Base-by-base conservation (phyloP, 331 rosid genomes). In the Cucumis variabilis region DNA sequence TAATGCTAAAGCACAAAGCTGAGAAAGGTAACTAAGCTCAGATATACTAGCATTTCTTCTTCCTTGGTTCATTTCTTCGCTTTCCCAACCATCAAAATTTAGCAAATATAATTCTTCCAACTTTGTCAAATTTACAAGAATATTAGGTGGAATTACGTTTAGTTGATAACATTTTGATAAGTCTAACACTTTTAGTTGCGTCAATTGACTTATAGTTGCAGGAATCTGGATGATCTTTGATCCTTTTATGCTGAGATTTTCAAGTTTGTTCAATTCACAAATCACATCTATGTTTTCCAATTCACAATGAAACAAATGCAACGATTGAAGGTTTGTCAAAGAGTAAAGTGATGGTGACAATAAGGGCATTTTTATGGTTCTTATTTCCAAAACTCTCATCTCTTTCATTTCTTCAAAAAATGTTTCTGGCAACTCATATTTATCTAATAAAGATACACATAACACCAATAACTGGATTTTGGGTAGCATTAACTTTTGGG, bases 1-100 rank as follows among this genome's bases (percentile, higher is more conserved):
- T 19, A 91, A 70, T 72, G 77, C 75, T 28, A 91, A 16, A 23
- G 9, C 16, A 44, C 19, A 23, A 14, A 91, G 74, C 0, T 37
- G 70, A 82, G 25, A 8, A 17, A 91, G 28, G 55, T 70, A 11
- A 5, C 6, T 62, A 1, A 89, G 21, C 87, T 89, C 93, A 0
- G 28, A 65, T 0, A 65, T 5, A 65, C 70, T 65, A 65, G 70
- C 70, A 65, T 65, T 65, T 3, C 6, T 60, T 20, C 46, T 41
- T 41, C 27, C 27, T 20, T 65, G 44, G 0, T 17, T 19, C 46
- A 13, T 4, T 12, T 55, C 78, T 67, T 67, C 86, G 17, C 20
- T 16, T 51, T 66, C 79, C 81, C 89, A 87, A 23, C 71, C 48
- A 9, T 0, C 7, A n/a, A 27, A 87, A 5, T 23, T 27, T 50